Evolutionary conservation across 805 yeast genomes (phyloP).

Genomic region (Scheffersomyces ergatensis): DNA sequence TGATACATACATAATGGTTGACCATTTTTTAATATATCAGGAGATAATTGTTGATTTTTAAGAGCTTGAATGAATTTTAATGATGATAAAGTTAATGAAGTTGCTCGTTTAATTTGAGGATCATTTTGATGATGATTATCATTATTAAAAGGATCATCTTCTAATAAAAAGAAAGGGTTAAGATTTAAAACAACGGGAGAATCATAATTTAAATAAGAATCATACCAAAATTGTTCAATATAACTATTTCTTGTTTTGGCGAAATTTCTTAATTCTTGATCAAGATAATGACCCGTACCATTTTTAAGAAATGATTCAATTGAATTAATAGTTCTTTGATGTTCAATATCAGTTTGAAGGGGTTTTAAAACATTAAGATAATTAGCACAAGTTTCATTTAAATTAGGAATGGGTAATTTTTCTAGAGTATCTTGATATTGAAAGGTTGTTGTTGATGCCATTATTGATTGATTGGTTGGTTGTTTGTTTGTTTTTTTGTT

Average conservation of each 20-base stretch:
- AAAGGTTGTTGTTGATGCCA: conserved; percentile 39
- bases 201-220: conserved; percentile 82
- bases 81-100: conserved; percentile 72
- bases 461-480: neutral
- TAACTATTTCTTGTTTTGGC: conserved; percentile 67
- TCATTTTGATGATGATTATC: conserved; percentile 38
- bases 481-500: too few relatives aligned
- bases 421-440: conserved; percentile 56
- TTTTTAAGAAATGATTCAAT: conserved; percentile 54
- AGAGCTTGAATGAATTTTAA: conserved; percentile 78
- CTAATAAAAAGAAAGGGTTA: conserved; percentile 85
- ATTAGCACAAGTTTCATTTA: conserved; percentile 61
- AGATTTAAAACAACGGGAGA: conserved; percentile 88
- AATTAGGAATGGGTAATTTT: conserved; percentile 79
- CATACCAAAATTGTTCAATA: conserved; percentile 94
- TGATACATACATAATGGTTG: conserved; percentile 86
- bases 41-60: conserved; percentile 68
- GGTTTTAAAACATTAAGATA: conserved; percentile 73
- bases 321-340: conserved; percentile 55
- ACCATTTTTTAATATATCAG: conserved; percentile 63
- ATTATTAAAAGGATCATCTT: conserved; percentile 84
- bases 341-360: conserved; percentile 75
- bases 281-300: conserved; percentile 54
- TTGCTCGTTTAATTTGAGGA: conserved; percentile 76
- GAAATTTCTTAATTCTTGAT: conserved; percentile 61